Evolutionary conservation across 1,284 basidiomycete genomes (phyloP).

Genomic region (Tetrapyrgos nigripes): DNA sequence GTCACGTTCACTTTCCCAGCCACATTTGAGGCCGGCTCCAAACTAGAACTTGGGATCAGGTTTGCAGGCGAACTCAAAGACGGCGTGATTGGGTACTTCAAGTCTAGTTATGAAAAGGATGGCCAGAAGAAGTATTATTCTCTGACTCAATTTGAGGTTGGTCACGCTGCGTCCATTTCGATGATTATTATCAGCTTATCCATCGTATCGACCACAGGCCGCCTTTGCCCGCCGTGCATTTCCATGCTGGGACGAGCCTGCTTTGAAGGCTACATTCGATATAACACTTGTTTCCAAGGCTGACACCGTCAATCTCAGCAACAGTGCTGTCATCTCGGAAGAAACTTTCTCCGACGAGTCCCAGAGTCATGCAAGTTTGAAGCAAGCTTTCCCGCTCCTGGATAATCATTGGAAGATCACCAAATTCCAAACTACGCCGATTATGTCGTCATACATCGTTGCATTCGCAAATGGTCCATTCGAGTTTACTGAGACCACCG

Average conservation of each 20-base stretch:
- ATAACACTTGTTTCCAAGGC: conserved; percentile 86
- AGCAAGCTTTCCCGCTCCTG: conserved; percentile 44
- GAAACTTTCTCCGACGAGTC: conserved; percentile 44
- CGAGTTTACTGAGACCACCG: conserved; percentile 75
- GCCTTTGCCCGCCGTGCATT: conserved; percentile 87
- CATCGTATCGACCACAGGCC: conserved; percentile 69
- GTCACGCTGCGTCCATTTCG: conserved; percentile 13
- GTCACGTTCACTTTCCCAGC: conserved; percentile 63
- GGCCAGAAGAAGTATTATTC: conserved; percentile 73
- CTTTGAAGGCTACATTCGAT: conserved; percentile 87
- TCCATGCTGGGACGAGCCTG: conserved; percentile 94
- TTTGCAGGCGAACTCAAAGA: conserved; percentile 72
- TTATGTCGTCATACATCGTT: conserved; percentile 92
- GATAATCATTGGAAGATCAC: conserved; percentile 81
- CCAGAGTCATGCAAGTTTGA: conserved; percentile 37
- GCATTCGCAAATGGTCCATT: conserved; percentile 92
- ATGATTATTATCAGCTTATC: conserved; percentile 32
- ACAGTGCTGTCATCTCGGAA: conserved; percentile 82
- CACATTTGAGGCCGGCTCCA: conserved; percentile 66
- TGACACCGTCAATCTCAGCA: conserved; percentile 82
- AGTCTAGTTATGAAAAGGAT: conserved; percentile 59
- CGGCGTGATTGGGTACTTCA: conserved; percentile 80
- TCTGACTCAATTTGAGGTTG: conserved; percentile 83
- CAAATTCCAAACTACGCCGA: conserved; percentile 78
- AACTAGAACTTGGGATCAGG: conserved; percentile 64